These are phyloP conservation scores for Circinella umbellata DNA, from an alignment of 371 early-diverging fungal genomes.

Conservation along the genomic window DNA sequence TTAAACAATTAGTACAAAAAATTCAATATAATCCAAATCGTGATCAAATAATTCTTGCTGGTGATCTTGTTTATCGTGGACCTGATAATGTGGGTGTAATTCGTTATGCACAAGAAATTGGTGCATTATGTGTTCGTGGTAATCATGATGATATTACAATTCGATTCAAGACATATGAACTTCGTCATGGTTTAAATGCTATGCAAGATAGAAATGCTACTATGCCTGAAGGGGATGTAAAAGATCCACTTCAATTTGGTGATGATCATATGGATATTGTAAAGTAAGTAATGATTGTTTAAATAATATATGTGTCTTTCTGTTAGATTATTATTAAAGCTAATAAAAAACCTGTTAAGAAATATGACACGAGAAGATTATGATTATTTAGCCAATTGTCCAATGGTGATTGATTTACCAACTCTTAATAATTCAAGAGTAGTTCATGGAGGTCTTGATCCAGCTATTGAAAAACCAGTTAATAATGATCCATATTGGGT, in stretches of 20 bases:
- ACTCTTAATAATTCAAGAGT: conserved; percentile 57
- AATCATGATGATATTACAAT: conserved; percentile 80
- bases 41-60: conserved; percentile 70
- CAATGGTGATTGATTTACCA: conserved; percentile 64
- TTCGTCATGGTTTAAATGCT: conserved; percentile 29
- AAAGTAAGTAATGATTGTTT: conserved; percentile 26
- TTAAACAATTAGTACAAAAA: conserved; percentile 51
- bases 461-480: conserved; percentile 39
- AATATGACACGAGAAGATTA: conserved; percentile 58
- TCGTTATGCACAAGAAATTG: conserved; percentile 51
- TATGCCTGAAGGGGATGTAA: conserved; percentile 43
- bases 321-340: not conserved
- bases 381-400: conserved; percentile 61
- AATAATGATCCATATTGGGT: conserved; percentile 60
- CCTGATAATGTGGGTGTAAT: conserved; percentile 71
- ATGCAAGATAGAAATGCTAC: conserved; percentile 27
- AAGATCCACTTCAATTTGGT: conserved; percentile 44
- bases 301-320: not conserved
- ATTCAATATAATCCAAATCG: conserved; percentile 41
- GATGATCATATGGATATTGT: conserved; percentile 50
- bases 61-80: conserved; percentile 75
- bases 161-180: conserved; percentile 60
- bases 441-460: conserved; percentile 74
- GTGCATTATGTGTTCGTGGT: conserved; percentile 72
- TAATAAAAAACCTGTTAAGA: conserved; percentile 11